These are phyloP conservation scores for Endotrypanum monterogeii DNA, from an alignment of 208 protist species.

Conservation along the genomic window DNA sequence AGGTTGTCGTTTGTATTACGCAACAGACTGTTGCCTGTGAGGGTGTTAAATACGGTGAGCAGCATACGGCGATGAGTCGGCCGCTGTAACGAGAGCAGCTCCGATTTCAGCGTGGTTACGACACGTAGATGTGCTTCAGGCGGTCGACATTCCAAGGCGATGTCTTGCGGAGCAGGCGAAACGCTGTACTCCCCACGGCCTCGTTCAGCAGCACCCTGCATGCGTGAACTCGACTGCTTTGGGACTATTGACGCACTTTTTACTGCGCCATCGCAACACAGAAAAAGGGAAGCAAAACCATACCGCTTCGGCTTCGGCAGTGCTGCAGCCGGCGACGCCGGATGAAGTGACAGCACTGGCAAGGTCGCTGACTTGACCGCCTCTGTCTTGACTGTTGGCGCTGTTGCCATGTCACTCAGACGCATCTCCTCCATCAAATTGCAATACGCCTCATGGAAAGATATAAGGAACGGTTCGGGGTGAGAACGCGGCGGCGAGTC, in stretches of 20 bases:
- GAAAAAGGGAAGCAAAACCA: not conserved
- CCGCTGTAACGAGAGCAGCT: constrained; percentile 32
- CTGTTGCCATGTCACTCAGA: too few relatives aligned
- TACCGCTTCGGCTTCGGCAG: not conserved
- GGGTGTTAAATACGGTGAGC: constrained; percentile 52
- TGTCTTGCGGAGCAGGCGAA: not conserved
- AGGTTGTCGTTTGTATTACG: not conserved
- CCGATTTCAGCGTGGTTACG: constrained; percentile 32
- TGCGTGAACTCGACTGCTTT: not conserved
- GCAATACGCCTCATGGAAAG: constrained; percentile 24
- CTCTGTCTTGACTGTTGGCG: too few relatives aligned
- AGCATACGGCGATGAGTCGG: constrained; percentile 56
- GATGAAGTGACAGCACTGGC: not conserved
- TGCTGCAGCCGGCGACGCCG: not conserved
- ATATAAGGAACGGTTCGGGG: constrained; percentile 4
- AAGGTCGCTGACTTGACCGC: not conserved
- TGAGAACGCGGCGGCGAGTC: not conserved
- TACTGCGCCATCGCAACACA: not conserved
- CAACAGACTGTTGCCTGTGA: constrained; percentile 27
- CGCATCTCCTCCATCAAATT: constrained; percentile 11
- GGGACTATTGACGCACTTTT: not conserved
- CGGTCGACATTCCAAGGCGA: not conserved
- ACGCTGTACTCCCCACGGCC: not conserved
- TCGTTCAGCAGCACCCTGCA: not conserved
- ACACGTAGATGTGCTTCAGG: constrained; percentile 15